Evolutionary conservation across 2,329 filamentous ascomycete genomes (phyloP).

Genomic region (Aspergillus brunneoviolaceus): DNA sequence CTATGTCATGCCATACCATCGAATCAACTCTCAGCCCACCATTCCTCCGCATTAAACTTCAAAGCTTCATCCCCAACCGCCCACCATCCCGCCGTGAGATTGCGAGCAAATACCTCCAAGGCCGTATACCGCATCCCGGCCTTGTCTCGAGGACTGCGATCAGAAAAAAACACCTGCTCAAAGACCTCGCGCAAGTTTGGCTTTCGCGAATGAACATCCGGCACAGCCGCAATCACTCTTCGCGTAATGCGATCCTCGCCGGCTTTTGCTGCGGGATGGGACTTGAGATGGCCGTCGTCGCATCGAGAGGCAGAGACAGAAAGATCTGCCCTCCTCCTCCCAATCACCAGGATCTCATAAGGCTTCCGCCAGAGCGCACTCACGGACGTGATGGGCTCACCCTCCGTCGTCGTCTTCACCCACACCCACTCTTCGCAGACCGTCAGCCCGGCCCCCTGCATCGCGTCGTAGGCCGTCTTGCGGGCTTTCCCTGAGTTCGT

Average conservation of each 20-base stretch:
- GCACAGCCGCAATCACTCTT: slow-evolving; percentile 58
- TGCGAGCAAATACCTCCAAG: slow-evolving; percentile 61
- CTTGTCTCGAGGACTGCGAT: background rate
- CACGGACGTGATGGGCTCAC: slow-evolving; percentile 53
- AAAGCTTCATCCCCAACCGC: slow-evolving; percentile 63
- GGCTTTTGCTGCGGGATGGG: slow-evolving; percentile 17
- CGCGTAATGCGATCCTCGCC: slow-evolving; percentile 33
- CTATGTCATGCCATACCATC: background rate
- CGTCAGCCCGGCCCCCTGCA: slow-evolving; percentile 49
- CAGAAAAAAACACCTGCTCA: slow-evolving; percentile 46
- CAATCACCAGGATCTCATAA: slow-evolving; percentile 59
- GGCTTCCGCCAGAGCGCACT: slow-evolving; percentile 59
- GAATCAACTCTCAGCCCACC: slow-evolving; percentile 42
- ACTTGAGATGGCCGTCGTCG: slow-evolving; percentile 11
- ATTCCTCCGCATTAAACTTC: slow-evolving; percentile 57
- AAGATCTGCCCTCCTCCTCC: slow-evolving; percentile 25
- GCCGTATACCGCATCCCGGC: slow-evolving; percentile 44
- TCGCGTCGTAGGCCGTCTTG: slow-evolving; percentile 43
- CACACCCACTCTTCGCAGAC: slow-evolving; percentile 64
- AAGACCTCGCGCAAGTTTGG: slow-evolving; percentile 59
- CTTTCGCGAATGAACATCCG: slow-evolving; percentile 65
- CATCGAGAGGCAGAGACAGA: background rate
- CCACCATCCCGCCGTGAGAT: slow-evolving; percentile 61
- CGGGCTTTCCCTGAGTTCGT: slow-evolving; percentile 58
- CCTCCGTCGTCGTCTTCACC: slow-evolving; percentile 58